phyloP scores from a whole-genome alignment of 129 eudicot species.

The Lactuca saligna region DNA sequence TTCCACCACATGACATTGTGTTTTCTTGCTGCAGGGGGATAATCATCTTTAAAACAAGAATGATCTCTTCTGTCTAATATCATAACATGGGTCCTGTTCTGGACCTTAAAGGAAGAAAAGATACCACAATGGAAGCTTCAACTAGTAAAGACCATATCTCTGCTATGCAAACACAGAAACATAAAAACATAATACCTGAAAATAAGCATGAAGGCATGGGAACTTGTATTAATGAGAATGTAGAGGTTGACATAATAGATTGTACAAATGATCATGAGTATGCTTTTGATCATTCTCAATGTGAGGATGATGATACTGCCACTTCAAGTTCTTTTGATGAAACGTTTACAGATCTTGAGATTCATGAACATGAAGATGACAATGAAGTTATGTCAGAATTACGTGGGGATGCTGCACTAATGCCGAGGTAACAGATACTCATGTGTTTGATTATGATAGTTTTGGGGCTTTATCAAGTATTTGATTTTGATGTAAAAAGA shows the following conservation, averaged over 20 bases:
- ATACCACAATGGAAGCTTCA: conserved; percentile 42
- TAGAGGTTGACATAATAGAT: conserved; percentile 32
- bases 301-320: conserved; percentile 56
- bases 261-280: conserved; percentile 29
- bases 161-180: conserved; percentile 33
- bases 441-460: not conserved
- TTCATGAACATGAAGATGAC: conserved; percentile 38
- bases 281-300: conserved; percentile 27
- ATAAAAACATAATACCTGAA: conserved; percentile 38
- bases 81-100: conserved; percentile 13
- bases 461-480: too few species aligned
- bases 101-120: conserved; percentile 39
- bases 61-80: conserved; percentile 7
- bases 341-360: conserved; percentile 40
- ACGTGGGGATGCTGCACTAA: conserved; percentile 37
- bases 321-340: conserved; percentile 76
- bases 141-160: conserved; percentile 25
- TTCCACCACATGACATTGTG: not conserved
- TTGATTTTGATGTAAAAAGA: conserved; percentile 17
- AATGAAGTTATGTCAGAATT: conserved; percentile 54
- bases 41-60: conserved; percentile 16
- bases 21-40: conserved; percentile 23
- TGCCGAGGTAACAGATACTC: not conserved
- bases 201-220: conserved; percentile 32
- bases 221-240: conserved; percentile 22